Evolutionary conservation across 495 filamentous ascomycete genomes (phyloP).

Genomic region (Viridothelium virens): DNA sequence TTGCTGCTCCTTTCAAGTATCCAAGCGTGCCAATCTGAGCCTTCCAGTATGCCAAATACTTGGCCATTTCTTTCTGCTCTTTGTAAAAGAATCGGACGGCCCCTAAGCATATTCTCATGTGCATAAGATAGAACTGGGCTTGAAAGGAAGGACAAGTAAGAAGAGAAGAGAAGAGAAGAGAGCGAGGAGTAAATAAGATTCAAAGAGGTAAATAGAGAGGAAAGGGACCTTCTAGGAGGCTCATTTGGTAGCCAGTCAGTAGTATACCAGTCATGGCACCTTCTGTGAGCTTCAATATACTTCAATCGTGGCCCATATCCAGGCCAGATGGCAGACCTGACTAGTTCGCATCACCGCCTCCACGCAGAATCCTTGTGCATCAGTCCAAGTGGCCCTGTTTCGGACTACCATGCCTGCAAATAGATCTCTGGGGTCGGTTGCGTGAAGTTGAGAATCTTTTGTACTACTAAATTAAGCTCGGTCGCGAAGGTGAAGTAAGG

Average conservation of each 20-base stretch:
- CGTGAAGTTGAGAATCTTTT: background rate
- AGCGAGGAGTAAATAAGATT: background rate
- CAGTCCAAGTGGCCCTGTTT: background rate
- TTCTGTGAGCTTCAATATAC: background rate
- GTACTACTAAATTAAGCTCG: background rate
- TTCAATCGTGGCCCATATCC: background rate
- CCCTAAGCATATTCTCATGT: background rate
- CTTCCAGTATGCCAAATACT: background rate
- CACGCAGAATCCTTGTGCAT: background rate
- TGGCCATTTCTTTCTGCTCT: background rate
- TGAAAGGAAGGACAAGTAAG: background rate
- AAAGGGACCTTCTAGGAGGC: background rate
- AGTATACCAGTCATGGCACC: background rate
- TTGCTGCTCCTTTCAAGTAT: no score
- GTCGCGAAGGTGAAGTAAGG: background rate
- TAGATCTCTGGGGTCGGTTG: constrained; percentile 5
- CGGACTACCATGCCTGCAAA: background rate
- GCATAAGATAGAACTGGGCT: background rate
- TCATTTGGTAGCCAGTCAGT: background rate
- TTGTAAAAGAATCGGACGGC: background rate
- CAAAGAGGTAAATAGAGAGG: background rate
- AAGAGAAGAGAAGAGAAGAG: constrained; percentile 6
- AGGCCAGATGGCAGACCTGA: background rate
- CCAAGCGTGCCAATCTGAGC: background rate
- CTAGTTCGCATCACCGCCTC: constrained; percentile 1